These are phyloP conservation scores for Carpinus fangiana DNA, from an alignment of 306 rosid species.

Conservation along the genomic window DNA sequence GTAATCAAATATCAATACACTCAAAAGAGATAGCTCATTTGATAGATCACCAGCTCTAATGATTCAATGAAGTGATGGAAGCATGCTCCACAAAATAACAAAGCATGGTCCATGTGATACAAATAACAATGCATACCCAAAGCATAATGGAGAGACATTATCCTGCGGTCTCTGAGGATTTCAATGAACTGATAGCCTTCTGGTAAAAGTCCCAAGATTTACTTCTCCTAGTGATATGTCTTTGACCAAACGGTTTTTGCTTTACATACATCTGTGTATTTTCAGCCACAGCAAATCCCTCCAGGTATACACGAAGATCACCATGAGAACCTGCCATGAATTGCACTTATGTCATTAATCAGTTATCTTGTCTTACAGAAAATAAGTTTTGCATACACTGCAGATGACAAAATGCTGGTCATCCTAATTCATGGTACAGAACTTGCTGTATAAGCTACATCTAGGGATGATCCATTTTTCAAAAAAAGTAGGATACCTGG, in stretches of 20 bases:
- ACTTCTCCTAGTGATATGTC: conserved; percentile 41
- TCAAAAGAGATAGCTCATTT: not conserved
- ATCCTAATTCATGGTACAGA: not conserved
- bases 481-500: not conserved
- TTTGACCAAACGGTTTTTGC: conserved; percentile 66
- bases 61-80: conserved; percentile 13
- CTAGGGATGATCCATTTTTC: not conserved
- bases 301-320: conserved; percentile 53
- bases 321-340: conserved; percentile 58
- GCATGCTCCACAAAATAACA: conserved; percentile 1
- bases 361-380: not conserved
- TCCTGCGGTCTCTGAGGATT: conserved; percentile 22
- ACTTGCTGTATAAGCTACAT: not conserved
- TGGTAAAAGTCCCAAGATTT: conserved; percentile 65
- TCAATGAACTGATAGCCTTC: conserved; percentile 34
- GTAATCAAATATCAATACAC: not conserved
- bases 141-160: conserved; percentile 1
- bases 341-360: not conserved
- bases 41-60: conserved; percentile 11
- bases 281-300: conserved; percentile 52
- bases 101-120: conserved; percentile 15
- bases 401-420: not conserved
- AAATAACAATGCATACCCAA: not conserved
- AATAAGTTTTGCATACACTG: not conserved
- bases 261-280: conserved; percentile 47